These are phyloP conservation scores for Centella asiatica DNA, from an alignment of 129 eudicot genomes.

Conservation along the genomic window DNA sequence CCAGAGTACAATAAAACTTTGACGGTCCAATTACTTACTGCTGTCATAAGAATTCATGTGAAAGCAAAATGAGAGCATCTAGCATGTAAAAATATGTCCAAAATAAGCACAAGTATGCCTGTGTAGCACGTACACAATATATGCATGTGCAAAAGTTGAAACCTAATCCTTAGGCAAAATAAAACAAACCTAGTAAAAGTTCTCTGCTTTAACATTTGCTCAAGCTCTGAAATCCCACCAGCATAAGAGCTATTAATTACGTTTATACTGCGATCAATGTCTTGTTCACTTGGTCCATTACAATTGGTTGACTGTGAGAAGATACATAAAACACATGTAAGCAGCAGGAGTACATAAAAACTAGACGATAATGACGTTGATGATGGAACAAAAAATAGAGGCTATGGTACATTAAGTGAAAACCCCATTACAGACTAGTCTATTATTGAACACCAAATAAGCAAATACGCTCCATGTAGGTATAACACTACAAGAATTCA, in stretches of 20 bases:
- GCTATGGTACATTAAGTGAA: too few species aligned
- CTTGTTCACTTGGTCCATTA: constrained; percentile 23
- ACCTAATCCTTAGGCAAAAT: background rate
- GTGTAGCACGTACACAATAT: background rate
- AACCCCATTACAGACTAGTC: too few species aligned
- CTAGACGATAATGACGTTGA: background rate
- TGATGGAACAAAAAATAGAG: too few species aligned
- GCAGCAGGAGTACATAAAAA: background rate
- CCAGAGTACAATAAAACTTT: too few species aligned
- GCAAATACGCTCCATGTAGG: too few species aligned
- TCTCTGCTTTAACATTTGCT: constrained; percentile 63
- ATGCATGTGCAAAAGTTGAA: background rate
- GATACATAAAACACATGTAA: background rate
- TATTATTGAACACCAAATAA: too few species aligned
- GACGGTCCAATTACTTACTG: too few species aligned
- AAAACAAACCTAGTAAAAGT: constrained; percentile 69
- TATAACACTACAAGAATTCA: too few species aligned
- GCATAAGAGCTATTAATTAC: constrained; percentile 16
- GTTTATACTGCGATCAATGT: constrained; percentile 17
- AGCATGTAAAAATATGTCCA: background rate
- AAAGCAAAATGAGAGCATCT: too few species aligned
- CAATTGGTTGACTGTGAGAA: constrained; percentile 13
- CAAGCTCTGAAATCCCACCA: constrained; percentile 64
- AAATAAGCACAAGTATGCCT: background rate
- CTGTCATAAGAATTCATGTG: too few species aligned